Evolutionary conservation across 2,329 filamentous ascomycete genomes (phyloP), one percentile per base, ranked within the genome.

Genomic region (Ciborinia camelliae): DNA sequence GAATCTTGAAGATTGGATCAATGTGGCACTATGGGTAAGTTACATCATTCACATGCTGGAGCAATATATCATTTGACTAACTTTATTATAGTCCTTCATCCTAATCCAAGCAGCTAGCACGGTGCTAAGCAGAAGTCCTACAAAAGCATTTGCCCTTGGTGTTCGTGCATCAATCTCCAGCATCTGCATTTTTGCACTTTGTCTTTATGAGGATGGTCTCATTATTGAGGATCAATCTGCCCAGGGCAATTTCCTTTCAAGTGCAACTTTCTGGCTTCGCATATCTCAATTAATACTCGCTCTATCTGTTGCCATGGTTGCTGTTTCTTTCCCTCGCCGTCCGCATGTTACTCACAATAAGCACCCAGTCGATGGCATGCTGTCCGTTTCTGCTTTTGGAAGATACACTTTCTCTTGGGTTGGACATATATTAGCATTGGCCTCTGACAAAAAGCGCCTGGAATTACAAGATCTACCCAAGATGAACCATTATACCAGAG

Each of bases 361-460:
- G 32, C 78, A 81, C 54, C 73, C 80, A 4, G 87, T 94, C 39
- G 90, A 93, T 72, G 78, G 79, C 20, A 82, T 89, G 76, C 81
- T 81, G 70, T 88, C 87, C 0, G 80, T 79, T 4, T 86, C 87
- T 2, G 83, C 86, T 1, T 79, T 89, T 55, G 81, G 77, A 59
- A 83, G 85, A 59, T 85, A 86, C 71, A 90, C 84, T 8, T 93
- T 87, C 77, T 77, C 79, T 57, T 94, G 90, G 90, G 81, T 84
- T 2, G 76, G 74, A 1, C 74, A 77, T 2, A 70, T 92, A 0
- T 79, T 93, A 18, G 71, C 75, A 1, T 75, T 82, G 28, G 86
- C 87, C 1, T 75, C 77, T 2, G 79, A 81, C 69, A 86, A 88
- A 71, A 84, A 82, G 53, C 81, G 82, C 32, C 79, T 92, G 2